Percentiles rank a stretch among this genome's conserved stretches.
phyloP scores from a whole-genome alignment of 2,329 filamentous ascomycete genomes.

The Beauveria australis region DNA sequence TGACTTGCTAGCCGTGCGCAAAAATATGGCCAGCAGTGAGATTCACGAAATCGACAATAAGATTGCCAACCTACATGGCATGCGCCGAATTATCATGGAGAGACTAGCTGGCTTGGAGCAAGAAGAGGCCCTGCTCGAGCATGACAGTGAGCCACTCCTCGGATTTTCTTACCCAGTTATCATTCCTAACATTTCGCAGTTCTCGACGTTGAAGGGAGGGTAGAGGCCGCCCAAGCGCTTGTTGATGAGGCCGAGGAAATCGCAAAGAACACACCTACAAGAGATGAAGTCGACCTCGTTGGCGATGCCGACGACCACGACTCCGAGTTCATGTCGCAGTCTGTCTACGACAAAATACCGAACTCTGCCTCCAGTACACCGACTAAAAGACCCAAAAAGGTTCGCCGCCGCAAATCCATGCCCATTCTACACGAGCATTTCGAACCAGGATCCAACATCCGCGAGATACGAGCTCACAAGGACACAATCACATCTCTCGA shows the following conservation, averaged over 20 bases:
- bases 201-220: constrained; percentile 51
- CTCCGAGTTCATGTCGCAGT: constrained; percentile 85
- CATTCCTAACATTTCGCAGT: constrained; percentile 37
- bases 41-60: constrained; percentile 97
- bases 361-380: constrained; percentile 41
- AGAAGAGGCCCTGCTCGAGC: constrained; percentile 83
- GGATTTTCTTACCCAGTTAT: neutral
- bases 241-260: constrained; percentile 51
- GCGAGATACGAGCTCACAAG: constrained; percentile 79
- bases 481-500: constrained; percentile 86
- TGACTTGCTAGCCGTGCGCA: constrained; percentile 84
- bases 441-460: constrained; percentile 78
- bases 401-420: constrained; percentile 71
- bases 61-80: constrained; percentile 83
- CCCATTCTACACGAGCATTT: constrained; percentile 94
- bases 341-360: constrained; percentile 89
- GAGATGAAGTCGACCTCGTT: constrained; percentile 45
- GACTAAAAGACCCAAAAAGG: constrained; percentile 40
- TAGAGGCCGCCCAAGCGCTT: constrained; percentile 54
- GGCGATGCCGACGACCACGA: constrained; percentile 42
- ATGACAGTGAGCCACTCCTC: constrained; percentile 57
- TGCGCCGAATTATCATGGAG: constrained; percentile 87
- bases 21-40: constrained; percentile 96
- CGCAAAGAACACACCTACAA: constrained; percentile 41
- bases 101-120: constrained; percentile 78